Conservation (phyloP, 176 grass and related monocot species). For the Aegilops umbellulata region DNA sequence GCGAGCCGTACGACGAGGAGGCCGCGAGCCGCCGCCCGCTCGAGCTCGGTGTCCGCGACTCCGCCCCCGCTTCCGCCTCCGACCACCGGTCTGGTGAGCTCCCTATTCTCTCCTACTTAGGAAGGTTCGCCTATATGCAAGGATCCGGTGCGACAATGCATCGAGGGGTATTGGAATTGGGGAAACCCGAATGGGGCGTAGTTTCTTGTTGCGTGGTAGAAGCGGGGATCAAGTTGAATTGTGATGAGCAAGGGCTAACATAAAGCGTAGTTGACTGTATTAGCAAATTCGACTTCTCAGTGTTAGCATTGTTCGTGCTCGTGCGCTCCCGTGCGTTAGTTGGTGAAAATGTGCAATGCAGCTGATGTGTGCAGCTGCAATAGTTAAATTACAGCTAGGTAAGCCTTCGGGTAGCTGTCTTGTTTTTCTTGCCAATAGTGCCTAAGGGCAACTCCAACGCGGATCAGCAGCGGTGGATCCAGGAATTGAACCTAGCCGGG, state of each 20-base stretch:
- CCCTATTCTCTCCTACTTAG: background rate
- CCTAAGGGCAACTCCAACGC: background rate
- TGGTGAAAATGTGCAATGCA: constrained; percentile 25
- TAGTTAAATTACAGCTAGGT: background rate
- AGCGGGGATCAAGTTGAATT: constrained; percentile 15
- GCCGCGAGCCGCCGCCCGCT: constrained; percentile 42
- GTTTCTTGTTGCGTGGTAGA: background rate
- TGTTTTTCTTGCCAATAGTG: background rate
- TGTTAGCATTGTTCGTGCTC: background rate
- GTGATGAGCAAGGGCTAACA: background rate
- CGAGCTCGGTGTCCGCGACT: constrained; percentile 49
- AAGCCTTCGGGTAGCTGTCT: background rate
- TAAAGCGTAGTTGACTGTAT: background rate
- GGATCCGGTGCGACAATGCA: constrained; percentile 11
- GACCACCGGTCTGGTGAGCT: constrained; percentile 58
- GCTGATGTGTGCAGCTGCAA: background rate
- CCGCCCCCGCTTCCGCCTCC: constrained; percentile 23
- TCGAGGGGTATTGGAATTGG: background rate
- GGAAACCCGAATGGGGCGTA: background rate
- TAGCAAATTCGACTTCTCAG: background rate
- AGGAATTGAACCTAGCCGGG: too few species aligned
- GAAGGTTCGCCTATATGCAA: background rate
- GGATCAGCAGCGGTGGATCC: too few species aligned
- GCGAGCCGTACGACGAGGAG: constrained; percentile 71
- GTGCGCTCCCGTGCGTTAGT: background rate